Evolutionary conservation across 1,139 yeast species (phyloP), one percentile per base, ranked within the genome.

Genomic region (Suhomyces bribrorum): DNA sequence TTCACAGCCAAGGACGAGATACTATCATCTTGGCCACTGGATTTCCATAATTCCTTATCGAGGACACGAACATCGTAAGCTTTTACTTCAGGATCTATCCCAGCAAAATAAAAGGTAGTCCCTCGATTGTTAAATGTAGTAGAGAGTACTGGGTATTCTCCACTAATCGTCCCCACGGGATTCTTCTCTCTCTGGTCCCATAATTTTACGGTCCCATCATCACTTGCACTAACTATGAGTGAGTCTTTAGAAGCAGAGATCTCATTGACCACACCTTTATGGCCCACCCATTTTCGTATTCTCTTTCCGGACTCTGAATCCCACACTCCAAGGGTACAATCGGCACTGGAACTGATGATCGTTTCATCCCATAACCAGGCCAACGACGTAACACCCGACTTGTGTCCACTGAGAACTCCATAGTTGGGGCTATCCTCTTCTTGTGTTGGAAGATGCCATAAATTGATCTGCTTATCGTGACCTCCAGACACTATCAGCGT

Each of bases 21-120:
- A 2, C 82, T 62, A 8, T 60, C 57, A 4, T 7, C 13, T 34
- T 80, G 85, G 20, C 69, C 66, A 8, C 55, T 61, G 32, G 73
- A 66, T 14, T 52, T 54, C 77, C 84, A 82, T n/a, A 72, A 34
- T 0, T 77, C 69, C 9, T 50, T 43, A 5, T 61, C 59, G 18
- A 63, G 48, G 23, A 61, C 59, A 46, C 82, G 59, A 23, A 75
- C 40, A 50, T 85, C 92, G 61, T 72, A 81, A 1, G 81, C 83
- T 34, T 63, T 57, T 0, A 86, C 69, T 0, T 68, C 60, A 1
- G 88, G 83, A 43, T 86, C 92, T 3, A 86, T 75, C 0, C 95
- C 95, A 0, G 83, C 68, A 4, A 78, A 66, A 48, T 70, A 86
- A 3, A 84, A 49, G 6, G 61, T 61, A 8, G 62, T 52, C 2